These are phyloP conservation scores for Phanerodontia chrysosporium DNA, from an alignment of 768 basidiomycete species.

Conservation along the genomic window DNA sequence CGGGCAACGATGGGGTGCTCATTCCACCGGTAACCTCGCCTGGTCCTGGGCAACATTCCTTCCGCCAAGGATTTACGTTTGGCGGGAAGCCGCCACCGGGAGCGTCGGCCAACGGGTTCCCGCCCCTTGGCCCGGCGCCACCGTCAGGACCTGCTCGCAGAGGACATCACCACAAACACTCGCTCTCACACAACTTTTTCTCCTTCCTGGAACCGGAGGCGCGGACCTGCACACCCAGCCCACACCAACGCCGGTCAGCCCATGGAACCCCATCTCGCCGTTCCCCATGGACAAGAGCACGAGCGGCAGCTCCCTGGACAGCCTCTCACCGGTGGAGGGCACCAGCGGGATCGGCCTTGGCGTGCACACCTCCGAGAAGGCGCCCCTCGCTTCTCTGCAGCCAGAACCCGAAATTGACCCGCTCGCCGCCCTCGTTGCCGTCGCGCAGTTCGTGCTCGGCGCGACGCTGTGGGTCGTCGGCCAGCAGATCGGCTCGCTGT, in stretches of 20 bases:
- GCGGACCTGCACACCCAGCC: conserved; percentile 50
- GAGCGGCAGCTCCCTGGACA: neutral
- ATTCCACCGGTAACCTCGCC: conserved; percentile 42
- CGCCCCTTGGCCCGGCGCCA: conserved; percentile 9
- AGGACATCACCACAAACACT: conserved; percentile 92
- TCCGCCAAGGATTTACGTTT: conserved; percentile 60
- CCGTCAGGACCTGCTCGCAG: conserved; percentile 41
- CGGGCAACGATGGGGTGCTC: conserved; percentile 35
- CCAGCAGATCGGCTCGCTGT: conserved; percentile 82
- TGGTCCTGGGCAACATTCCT: conserved; percentile 32
- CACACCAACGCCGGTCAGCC: conserved; percentile 57
- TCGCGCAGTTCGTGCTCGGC: conserved; percentile 54
- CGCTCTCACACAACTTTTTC: conserved; percentile 91
- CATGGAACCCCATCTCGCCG: conserved; percentile 61
- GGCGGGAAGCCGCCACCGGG: conserved; percentile 45
- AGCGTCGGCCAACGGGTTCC: conserved; percentile 3
- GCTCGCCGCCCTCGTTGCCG: conserved; percentile 11
- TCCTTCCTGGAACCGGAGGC: conserved; percentile 84
- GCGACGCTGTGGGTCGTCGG: conserved; percentile 84
- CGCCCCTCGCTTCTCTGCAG: conserved; percentile 16
- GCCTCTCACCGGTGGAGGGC: neutral
- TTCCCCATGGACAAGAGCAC: conserved; percentile 17
- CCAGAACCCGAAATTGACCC: conserved; percentile 15
- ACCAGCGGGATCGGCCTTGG: neutral
- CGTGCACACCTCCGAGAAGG: conserved; percentile 11